Conservation (phyloP, 257 asterid genomes). For the Henckelia pumila region DNA sequence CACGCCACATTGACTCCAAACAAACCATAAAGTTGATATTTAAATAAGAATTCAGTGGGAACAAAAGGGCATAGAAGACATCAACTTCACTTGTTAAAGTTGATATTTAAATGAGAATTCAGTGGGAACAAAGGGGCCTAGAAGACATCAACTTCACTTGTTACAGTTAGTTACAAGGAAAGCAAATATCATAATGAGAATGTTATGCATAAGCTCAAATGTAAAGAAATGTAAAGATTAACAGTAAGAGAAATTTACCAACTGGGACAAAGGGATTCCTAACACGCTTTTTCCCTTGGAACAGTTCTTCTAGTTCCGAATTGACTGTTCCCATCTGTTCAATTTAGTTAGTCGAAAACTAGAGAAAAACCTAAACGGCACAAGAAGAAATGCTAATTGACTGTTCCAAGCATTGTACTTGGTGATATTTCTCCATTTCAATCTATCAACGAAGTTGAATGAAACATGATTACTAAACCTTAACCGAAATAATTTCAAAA, state of each 20-base stretch:
- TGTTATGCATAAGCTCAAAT: no score
- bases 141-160: not conserved
- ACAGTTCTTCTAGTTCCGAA: conserved; percentile 64
- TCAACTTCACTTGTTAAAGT: not conserved
- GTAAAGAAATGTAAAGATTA: not conserved
- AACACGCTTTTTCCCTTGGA: conserved; percentile 59
- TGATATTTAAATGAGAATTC: not conserved
- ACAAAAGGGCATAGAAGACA: not conserved
- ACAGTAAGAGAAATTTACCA: conserved; percentile 42
- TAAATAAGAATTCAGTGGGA: not conserved
- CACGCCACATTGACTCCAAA: no score
- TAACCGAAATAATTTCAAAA: not conserved
- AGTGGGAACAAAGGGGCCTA: not conserved
- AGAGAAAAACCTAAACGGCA: not conserved
- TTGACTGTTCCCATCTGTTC: conserved; percentile 64
- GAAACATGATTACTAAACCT: not conserved
- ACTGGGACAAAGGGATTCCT: conserved; percentile 80
- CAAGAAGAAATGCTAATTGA: not conserved
- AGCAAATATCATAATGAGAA: not conserved
- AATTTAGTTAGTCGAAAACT: conserved; percentile 20
- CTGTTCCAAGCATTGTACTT: not conserved
- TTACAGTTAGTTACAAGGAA: not conserved
- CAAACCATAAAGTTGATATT: no score
- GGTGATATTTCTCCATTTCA: conserved; percentile 3
- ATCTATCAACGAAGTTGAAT: not conserved